Evolutionary conservation across 495 filamentous ascomycete genomes (phyloP).

Genomic region (Trypethelium eluteriae): DNA sequence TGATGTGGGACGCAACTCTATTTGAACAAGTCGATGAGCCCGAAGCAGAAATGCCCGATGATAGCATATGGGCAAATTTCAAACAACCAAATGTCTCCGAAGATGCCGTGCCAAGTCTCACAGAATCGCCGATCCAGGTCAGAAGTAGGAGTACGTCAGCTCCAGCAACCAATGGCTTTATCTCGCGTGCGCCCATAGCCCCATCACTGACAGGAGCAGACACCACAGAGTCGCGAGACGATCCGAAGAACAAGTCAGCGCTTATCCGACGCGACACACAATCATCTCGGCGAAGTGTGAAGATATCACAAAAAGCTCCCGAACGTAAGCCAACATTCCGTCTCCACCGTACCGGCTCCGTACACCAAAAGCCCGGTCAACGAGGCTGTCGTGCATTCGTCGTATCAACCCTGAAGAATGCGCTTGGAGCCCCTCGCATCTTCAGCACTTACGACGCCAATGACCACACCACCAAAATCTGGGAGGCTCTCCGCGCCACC

Average conservation of each 20-base stretch:
- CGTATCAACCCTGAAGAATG: slow-evolving; percentile 28
- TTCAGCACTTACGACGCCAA: slow-evolving; percentile 30
- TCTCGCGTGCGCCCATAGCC: neutral
- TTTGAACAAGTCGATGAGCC: slow-evolving; percentile 28
- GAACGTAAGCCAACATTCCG: slow-evolving; percentile 22
- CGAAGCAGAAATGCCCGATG: slow-evolving; percentile 18
- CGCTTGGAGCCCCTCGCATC: slow-evolving; percentile 28
- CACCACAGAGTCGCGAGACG: neutral
- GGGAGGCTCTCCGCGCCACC: slow-evolving; percentile 31
- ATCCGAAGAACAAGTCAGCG: neutral
- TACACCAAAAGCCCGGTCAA: slow-evolving; percentile 24
- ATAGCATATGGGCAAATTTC: slow-evolving; percentile 28
- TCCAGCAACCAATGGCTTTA: neutral
- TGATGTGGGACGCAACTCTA: slow-evolving; percentile 32
- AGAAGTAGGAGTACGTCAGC: neutral
- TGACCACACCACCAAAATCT: slow-evolving; percentile 28
- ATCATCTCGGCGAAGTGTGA: slow-evolving; percentile 1
- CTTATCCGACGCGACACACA: neutral
- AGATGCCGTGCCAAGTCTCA: slow-evolving; percentile 10
- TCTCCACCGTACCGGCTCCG: slow-evolving; percentile 22
- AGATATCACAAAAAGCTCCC: neutral
- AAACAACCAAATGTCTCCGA: slow-evolving; percentile 9
- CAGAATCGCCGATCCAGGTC: slow-evolving; percentile 18
- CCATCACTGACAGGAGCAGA: neutral
- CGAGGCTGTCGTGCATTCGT: slow-evolving; percentile 30